Base-by-base conservation (phyloP, 257 asterid genomes). In the Linaria vulgaris region DNA sequence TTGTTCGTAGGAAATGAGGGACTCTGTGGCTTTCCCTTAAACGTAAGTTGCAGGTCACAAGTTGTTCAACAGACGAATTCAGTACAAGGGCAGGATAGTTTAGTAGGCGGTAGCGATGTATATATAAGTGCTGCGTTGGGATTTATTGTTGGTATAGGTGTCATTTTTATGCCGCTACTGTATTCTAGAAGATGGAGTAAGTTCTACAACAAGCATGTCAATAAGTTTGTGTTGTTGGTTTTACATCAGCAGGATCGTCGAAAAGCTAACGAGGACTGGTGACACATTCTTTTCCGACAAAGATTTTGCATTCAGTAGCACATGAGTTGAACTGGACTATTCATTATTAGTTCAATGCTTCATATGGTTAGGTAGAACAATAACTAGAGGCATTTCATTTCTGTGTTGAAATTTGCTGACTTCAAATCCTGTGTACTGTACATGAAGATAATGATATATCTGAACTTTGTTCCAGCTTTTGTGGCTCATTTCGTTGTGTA, bases 271-370 rank as follows among this genome's bases (percentile, higher is more conserved):
- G 59, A 54, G 80, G 69, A 34, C 10, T 34, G 41, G 41, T 34
- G 41, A 34, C 41, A 34, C 5, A 34, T 34, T 34, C 41, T 3
- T 34, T 4, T 4, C 1, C n/a, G n/a, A 11, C 1, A 7, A 8
- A 34, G 41, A 34, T 34, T 34, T 34, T 34, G 41, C 5, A 34
- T n/a, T 8, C 41, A 8, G 41, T 34, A 11, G 41, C 41, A 34
- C 41, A 8, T 0, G 86, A 89, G 10, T 46, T 66, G 3, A 74
- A 84, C 31, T 89, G 89, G 10, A 3, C 9, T 4, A 3, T 34
- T 34, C 10, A 34, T 34, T n/a, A n/a, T n/a, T 34, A 34, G 41
- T 7, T 34, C 1, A 34, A 34, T 34, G 41, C 9, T 34, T 7
- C 41, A 34, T 1, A 4, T 4, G 41, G 1, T 34, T 34, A 34